Evolutionary conservation across 2,329 filamentous ascomycete species (phyloP), one percentile per base, ranked within the genome.

Genomic region (Ampelomyces quisqualis): DNA sequence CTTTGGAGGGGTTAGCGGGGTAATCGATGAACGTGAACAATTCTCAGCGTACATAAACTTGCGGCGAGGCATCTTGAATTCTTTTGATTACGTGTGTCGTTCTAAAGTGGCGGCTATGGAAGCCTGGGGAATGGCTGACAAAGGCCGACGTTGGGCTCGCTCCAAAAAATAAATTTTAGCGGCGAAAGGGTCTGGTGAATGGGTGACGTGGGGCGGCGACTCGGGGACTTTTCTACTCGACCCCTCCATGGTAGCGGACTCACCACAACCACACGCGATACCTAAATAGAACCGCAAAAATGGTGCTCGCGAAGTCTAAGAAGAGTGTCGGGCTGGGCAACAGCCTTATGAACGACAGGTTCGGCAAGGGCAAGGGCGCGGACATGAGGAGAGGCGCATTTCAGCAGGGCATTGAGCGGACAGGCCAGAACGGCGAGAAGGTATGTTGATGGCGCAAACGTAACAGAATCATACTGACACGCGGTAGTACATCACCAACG

Each of bases 271-370:
- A 51, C 43, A 51, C 40, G 10, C 38, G 30, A 53, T 17, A 47
- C 34, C 18, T 51, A 23, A 46, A 14, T 27, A 43, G 32, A 48
- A 33, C 38, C 42, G 49, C 45, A 68, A 75, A 54, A 28, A 88
- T 88, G 84, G 82, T 84, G 60, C 73, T 87, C 61, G 83, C 93
- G 70, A 98, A 97, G 75, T 95, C 90, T 54, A 97, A 96, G 71
- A 95, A 90, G 72, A 80, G 84, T 61, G 89, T 96, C 62, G 93
- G 93, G 69, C 83, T 98, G 73, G 93, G 93, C 68, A 96, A 96
- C 75, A 84, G 86, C 73, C 81, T 98, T 67, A 98, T 98, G 93
- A 97, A 97, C 69, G 93, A 97, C 73, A 86, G 91, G 43, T 96
- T 97, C 70, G 89, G 90, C 64, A 95, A 93, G 73, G 88, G 88